These are phyloP conservation scores for Suhomyces bokatorum DNA, from an alignment of 1,139 yeast genomes.

Conservation along the genomic window DNA sequence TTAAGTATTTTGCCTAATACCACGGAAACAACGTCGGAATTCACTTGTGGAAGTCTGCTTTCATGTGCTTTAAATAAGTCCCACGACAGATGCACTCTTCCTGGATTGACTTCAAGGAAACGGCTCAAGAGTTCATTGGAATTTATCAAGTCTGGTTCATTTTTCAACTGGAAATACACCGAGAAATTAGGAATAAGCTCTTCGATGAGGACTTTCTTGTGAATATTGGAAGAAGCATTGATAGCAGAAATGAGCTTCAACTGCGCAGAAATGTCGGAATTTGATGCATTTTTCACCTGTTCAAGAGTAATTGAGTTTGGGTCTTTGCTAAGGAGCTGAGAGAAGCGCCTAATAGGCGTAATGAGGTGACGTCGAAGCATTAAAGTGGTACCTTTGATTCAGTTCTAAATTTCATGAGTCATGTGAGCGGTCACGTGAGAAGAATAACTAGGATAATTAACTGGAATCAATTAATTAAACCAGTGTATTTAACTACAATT, in stretches of 20 bases:
- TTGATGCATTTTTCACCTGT: conserved; percentile 6
- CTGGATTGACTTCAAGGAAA: conserved; percentile 39
- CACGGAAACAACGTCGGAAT: conserved; percentile 17
- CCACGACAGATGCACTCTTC: conserved; percentile 38
- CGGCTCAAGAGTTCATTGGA: conserved; percentile 16
- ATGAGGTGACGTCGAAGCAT: background rate
- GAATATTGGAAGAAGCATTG: conserved; percentile 10
- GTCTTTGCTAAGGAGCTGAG: conserved; percentile 9
- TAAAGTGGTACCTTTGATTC: background rate
- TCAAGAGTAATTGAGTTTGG: conserved; percentile 14
- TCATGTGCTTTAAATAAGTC: conserved; percentile 34
- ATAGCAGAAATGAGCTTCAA: conserved; percentile 15
- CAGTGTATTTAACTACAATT: no score
- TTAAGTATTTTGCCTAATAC: conserved; percentile 24
- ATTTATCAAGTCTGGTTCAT: conserved; percentile 15
- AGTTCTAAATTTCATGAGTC: background rate
- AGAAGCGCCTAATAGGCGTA: conserved; percentile 1
- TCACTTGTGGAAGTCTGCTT: conserved; percentile 10
- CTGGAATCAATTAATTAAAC: no score
- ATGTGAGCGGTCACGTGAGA: background rate
- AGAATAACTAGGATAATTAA: no score
- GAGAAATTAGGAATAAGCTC: conserved; percentile 34
- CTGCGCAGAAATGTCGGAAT: conserved; percentile 8
- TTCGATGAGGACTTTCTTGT: conserved; percentile 14
- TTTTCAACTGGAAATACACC: conserved; percentile 27